Evolutionary conservation across 2,329 filamentous ascomycete species (phyloP), one percentile per base, ranked within the genome.

Genomic region (Chalara sp.): DNA sequence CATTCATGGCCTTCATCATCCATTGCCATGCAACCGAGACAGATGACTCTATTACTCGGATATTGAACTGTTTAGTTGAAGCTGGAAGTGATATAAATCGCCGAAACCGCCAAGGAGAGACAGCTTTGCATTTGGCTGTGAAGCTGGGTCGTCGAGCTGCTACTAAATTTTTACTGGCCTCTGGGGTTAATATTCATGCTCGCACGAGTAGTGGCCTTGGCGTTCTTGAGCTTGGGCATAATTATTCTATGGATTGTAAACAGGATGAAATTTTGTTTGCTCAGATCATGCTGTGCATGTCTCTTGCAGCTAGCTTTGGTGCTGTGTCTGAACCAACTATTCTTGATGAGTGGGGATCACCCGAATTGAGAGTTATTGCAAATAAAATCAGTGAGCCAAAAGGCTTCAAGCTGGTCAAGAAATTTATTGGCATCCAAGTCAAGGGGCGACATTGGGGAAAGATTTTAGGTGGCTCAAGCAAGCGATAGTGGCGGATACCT

Each of bases 1-100:
- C 53, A 7, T 46, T 57, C 10, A 57, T 57, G 55, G 49, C 49
- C 8, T 57, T 57, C 32, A 44, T 57, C 41, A 48, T 46, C n/a
- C 48, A 56, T 31, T 11, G 5, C 6, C 44, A 48, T 32, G 43
- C 42, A 41, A 48, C 28, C 28, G 55, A 54, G 21, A 50, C 53
- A 41, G 53, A 57, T 30, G 39, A 33, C 11, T 8, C 35, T 7
- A 57, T 45, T 1, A 48, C 35, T 2, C 32, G 44, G 21, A 33
- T 53, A 1, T 33, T 55, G 2, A 32, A 42, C 6, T 12, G 10
- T n/a, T 44, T 57, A 4, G 43, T 49, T 6, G 10, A 51, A n/a
- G 52, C 50, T n/a, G 55, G 55, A 8, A 47, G 46, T 13, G 30
- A 55, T 39, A 49, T 57, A 7, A 28, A 53, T 45, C 50, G 44